A percentile compares a stretch with the other conserved stretches of the same genome.
Conservation (phyloP, 805 yeast species). For the Lipomyces mesembrius region DNA sequence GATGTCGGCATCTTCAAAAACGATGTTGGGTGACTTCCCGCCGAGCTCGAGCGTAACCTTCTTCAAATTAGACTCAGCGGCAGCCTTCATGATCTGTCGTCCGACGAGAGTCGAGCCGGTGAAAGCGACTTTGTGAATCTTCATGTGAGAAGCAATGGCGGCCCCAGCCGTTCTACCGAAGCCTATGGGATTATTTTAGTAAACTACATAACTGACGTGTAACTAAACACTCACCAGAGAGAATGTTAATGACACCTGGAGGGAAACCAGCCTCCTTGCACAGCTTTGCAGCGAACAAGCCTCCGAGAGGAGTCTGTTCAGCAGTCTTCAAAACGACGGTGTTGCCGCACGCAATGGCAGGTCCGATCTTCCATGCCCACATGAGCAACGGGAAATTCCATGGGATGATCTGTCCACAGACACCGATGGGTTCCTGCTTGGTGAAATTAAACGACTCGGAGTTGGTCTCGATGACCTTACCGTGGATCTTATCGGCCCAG, state of each 20-base stretch:
- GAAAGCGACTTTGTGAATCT: constrained; percentile 87
- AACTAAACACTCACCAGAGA: constrained; percentile 55
- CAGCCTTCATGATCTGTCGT: constrained; percentile 75
- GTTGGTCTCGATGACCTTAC: constrained; percentile 77
- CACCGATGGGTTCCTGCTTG: constrained; percentile 89
- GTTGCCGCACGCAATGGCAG: constrained; percentile 91
- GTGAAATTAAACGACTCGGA: constrained; percentile 73
- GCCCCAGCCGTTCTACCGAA: constrained; percentile 85
- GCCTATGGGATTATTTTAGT: constrained; percentile 44
- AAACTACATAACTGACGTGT: background rate
- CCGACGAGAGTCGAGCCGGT: constrained; percentile 96
- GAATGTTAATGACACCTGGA: constrained; percentile 84
- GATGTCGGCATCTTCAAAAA: constrained; percentile 83
- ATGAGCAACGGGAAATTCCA: constrained; percentile 96
- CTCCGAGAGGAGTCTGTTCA: constrained; percentile 89
- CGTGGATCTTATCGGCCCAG: constrained; percentile 85
- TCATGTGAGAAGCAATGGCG: constrained; percentile 75
- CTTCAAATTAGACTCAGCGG: constrained; percentile 81
- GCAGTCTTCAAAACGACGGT: constrained; percentile 87
- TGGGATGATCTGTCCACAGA: constrained; percentile 93
- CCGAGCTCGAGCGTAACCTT: constrained; percentile 94
- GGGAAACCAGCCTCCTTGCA: constrained; percentile 86
- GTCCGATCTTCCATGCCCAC: constrained; percentile 95
- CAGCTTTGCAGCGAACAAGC: constrained; percentile 71
- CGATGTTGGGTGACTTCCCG: constrained; percentile 92